Base-by-base conservation (phyloP, 2,329 filamentous ascomycete genomes). In the Epichloe gansuensis region DNA sequence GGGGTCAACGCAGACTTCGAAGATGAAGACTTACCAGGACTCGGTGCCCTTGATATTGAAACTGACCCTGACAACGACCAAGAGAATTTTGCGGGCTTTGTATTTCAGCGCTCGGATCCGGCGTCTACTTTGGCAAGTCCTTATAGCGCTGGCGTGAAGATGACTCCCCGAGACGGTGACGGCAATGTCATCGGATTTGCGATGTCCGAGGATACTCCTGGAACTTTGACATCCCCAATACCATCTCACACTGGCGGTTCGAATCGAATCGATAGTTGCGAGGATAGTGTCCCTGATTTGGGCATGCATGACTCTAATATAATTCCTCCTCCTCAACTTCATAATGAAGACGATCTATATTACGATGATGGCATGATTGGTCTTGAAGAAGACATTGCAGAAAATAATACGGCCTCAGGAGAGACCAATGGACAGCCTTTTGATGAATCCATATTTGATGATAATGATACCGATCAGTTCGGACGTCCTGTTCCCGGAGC, bases 361-460 rank as follows among this genome's bases (percentile, higher is more conserved):
- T 88, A 84, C 61, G 82, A 86, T 56, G 81, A 82, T 61, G 83
- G 82, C 2, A 67, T 81, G 58, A 73, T 76, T 13, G 75, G 53
- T 67, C 79, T 61, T 51, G 69, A 72, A 42, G 62, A 65, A 21
- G 69, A 71, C 50, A 75, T 78, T 59, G 71, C 73, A 7, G 72
- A 71, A 53, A 71, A 73, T 48, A 69, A 74, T 3, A 72, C 67
- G 28, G 62, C 60, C 4, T 60, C 60, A 43, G 63, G 63, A 12
- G 64, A 76, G 54, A 74, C 73, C 17, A 78, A 83, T 31, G 73
- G 73, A 1, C 70, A 72, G 0, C 72, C 76, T 2, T 88, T 89
- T 63, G 84, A 89, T 55, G 85, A 89, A 63, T 84, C 82, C 5
- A 75, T 88, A 13, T 88, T 89, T 61, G 85, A 89, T 57, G 74